These are phyloP conservation scores for Rubus parviflorus DNA, from an alignment of 306 rosid genomes.

Conservation along the genomic window DNA sequence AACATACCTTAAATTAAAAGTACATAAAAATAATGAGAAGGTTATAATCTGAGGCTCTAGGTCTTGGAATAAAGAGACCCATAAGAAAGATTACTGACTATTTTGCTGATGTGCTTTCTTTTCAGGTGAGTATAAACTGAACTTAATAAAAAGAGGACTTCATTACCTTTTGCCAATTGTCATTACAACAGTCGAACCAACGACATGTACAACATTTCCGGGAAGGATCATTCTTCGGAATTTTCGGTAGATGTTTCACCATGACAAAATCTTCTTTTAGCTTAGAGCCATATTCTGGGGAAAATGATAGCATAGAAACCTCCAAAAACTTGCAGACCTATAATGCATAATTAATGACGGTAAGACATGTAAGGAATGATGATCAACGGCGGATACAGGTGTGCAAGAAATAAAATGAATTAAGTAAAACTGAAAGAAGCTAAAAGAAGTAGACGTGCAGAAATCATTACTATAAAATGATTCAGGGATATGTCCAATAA, in stretches of 20 bases:
- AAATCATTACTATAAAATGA: not conserved
- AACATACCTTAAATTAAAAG: conserved; percentile 5
- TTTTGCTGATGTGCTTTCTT: not conserved
- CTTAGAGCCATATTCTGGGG: conserved; percentile 94
- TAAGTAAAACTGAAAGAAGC: conserved; percentile 1
- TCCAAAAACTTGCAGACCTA: conserved; percentile 99
- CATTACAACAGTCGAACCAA: conserved; percentile 86
- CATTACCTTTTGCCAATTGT: conserved; percentile 96
- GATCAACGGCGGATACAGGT: not conserved
- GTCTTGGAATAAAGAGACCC: not conserved
- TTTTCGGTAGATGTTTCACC: conserved; percentile 94
- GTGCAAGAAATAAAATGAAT: conserved; percentile 17
- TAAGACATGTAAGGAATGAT: conserved; percentile 13
- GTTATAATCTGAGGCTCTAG: not conserved
- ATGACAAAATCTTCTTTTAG: conserved; percentile 88
- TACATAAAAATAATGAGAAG: conserved; percentile 4
- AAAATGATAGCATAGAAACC: conserved; percentile 90
- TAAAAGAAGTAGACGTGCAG: not conserved
- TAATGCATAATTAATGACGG: conserved; percentile 28
- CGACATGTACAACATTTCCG: conserved; percentile 72
- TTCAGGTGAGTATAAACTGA: not conserved
- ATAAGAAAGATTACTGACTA: too few relatives aligned
- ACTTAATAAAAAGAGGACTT: conserved; percentile 20
- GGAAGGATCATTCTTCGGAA: conserved; percentile 55
- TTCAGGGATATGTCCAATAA: not conserved